phyloP scores from a whole-genome alignment of 108 stramenopile species.

The Skeletonema costatum region DNA sequence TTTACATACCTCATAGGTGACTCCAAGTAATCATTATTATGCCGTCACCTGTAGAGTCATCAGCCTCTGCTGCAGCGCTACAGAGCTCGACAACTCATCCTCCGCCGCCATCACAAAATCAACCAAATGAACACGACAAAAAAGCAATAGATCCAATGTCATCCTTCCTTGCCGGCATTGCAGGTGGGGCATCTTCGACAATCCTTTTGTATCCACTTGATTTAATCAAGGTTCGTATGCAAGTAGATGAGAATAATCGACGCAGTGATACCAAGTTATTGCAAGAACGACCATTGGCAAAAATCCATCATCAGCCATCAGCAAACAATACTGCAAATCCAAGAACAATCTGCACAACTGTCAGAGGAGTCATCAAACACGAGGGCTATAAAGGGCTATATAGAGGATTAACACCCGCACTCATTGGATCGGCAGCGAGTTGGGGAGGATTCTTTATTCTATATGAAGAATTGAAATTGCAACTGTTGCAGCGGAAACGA shows the following conservation, averaged over 20 bases:
- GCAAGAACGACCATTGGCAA: neutral
- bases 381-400: constrained; percentile 91
- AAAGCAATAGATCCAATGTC: constrained; percentile 6
- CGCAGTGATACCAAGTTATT: constrained; percentile 1
- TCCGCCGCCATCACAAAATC: neutral
- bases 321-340: constrained; percentile 11
- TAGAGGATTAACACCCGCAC: constrained; percentile 89
- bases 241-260: constrained; percentile 74
- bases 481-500: constrained; percentile 28
- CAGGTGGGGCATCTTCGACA: constrained; percentile 74
- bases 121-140: neutral
- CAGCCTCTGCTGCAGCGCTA: neutral
- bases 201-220: constrained; percentile 93
- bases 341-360: constrained; percentile 27
- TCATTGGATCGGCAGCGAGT: constrained; percentile 88
- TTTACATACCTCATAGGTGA: no score
- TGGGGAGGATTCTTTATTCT: constrained; percentile 99
- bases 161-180: constrained; percentile 66
- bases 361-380: constrained; percentile 46
- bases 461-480: constrained; percentile 90
- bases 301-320: neutral
- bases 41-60: neutral
- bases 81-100: neutral
- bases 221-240: constrained; percentile 91
- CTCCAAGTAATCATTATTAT: neutral